Conservation (phyloP, 768 basidiomycete genomes). For the Boletellus ananiceps region DNA sequence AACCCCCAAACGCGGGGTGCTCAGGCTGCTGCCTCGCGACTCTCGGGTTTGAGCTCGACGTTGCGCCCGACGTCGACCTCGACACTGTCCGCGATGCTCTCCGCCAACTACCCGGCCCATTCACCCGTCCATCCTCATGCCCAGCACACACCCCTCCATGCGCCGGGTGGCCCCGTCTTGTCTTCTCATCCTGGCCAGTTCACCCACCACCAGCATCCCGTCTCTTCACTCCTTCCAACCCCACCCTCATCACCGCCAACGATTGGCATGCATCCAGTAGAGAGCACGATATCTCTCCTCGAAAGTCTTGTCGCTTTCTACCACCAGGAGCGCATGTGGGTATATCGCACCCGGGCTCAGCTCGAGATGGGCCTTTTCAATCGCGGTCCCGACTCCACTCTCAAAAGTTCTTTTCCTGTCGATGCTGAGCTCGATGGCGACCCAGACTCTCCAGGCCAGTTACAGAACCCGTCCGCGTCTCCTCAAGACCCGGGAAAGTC, state of each 20-base stretch:
- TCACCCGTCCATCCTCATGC: conserved; percentile 18
- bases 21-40: not conserved
- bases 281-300: conserved; percentile 53
- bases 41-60: not conserved
- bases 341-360: conserved; percentile 58
- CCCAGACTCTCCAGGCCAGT: conserved; percentile 16
- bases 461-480: conserved; percentile 12
- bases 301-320: conserved; percentile 64
- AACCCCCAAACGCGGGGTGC: conserved; percentile 19
- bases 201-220: conserved; percentile 23
- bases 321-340: conserved; percentile 68
- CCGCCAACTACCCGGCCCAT: conserved; percentile 32
- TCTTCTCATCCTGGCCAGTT: conserved; percentile 21
- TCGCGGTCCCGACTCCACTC: conserved; percentile 6
- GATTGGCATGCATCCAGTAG: conserved; percentile 33
- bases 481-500: conserved; percentile 25
- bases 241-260: conserved; percentile 32
- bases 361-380: conserved; percentile 46
- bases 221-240: conserved; percentile 32
- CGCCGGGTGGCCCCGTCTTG: conserved; percentile 24
- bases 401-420: conserved; percentile 1
- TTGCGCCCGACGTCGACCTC: not conserved
- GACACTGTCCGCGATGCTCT: conserved; percentile 61
- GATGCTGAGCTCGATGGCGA: conserved; percentile 20
- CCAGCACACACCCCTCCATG: conserved; percentile 27